A percentile compares a stretch with the other conserved stretches of the same genome.
These are phyloP conservation scores for Saccharum officinarum DNA, from an alignment of 176 grass and related monocot species.

Conservation along the genomic window DNA sequence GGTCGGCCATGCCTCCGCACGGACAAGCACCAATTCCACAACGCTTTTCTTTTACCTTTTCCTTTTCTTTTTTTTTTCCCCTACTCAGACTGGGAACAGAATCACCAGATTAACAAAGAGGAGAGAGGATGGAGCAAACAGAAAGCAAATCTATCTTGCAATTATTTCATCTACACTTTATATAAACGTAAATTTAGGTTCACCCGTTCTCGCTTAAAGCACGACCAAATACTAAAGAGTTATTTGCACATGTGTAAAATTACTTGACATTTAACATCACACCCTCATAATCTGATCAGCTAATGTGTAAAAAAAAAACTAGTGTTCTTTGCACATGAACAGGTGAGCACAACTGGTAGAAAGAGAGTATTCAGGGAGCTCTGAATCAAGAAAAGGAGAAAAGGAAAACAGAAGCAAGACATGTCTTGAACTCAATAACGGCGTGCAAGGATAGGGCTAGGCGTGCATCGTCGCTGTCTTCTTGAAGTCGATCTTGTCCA, in stretches of 20 bases:
- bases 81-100: background rate
- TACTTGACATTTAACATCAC: background rate
- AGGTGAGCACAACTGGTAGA: background rate
- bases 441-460: background rate
- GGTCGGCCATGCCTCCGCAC: background rate
- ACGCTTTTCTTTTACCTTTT: background rate
- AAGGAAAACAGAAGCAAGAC: background rate
- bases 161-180: background rate
- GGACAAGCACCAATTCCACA: background rate
- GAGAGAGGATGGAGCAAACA: background rate
- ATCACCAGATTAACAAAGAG: background rate
- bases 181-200: background rate
- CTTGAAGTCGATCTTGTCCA: constrained; percentile 98
- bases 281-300: background rate
- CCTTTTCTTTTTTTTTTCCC: background rate
- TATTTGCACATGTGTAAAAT: background rate
- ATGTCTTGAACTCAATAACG: background rate
- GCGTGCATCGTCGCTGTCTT: constrained; percentile 69
- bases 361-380: background rate
- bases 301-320: background rate
- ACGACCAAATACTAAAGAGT: background rate
- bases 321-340: background rate
- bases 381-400: background rate
- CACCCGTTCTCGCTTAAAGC: background rate
- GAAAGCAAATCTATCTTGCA: background rate